phyloP scores from a whole-genome alignment of 1,284 basidiomycete species.

The Golubevia pallescens region DNA sequence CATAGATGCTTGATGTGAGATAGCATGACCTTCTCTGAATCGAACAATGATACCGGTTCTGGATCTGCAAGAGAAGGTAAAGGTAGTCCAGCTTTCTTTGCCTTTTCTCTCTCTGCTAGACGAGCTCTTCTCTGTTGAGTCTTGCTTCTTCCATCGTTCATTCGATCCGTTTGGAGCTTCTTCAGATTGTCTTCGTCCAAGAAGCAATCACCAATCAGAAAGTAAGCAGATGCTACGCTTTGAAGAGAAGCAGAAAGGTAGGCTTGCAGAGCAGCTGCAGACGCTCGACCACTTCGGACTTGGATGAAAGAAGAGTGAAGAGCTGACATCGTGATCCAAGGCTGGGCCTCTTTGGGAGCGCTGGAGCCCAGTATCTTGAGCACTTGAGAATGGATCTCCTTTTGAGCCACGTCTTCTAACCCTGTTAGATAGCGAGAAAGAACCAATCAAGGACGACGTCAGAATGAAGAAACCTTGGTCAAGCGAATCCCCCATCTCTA shows the following conservation, averaged over 20 bases:
- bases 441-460: no score
- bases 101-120: neutral
- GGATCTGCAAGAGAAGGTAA: constrained; percentile 9
- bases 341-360: neutral
- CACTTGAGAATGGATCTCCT: constrained; percentile 23
- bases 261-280: neutral
- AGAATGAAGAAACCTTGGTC: neutral
- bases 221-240: constrained; percentile 11
- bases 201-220: constrained; percentile 5
- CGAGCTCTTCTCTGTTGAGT: neutral
- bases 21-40: constrained; percentile 28
- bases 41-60: constrained; percentile 13
- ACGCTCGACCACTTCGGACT: constrained; percentile 2
- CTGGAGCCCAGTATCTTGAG: constrained; percentile 1
- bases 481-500: neutral
- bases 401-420: constrained; percentile 47
- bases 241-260: constrained; percentile 7
- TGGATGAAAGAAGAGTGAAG: neutral
- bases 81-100: neutral
- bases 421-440: no score
- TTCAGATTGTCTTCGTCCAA: neutral
- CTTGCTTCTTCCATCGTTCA: neutral
- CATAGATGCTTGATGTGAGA: constrained; percentile 22
- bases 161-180: neutral
- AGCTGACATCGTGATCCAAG: neutral